Evolutionary conservation across 2,329 filamentous ascomycete genomes (phyloP).

Genomic region (Thelonectria rubi): DNA sequence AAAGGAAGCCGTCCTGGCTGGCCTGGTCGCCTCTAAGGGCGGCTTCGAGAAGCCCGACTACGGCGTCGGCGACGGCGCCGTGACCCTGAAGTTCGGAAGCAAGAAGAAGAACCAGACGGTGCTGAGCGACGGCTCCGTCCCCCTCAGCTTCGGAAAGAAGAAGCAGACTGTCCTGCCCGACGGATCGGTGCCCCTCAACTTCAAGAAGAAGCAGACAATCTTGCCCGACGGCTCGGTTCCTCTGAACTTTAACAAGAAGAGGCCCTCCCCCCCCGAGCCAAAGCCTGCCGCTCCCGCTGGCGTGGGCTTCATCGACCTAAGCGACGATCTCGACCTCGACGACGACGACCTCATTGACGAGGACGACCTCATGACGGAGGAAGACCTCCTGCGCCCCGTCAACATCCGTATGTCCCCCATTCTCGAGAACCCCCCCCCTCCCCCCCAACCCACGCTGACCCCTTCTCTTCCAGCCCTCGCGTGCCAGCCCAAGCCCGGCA

Average conservation of each 20-base stretch:
- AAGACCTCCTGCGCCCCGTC: conserved; percentile 80
- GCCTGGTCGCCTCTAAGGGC: conserved; percentile 70
- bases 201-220: conserved; percentile 52
- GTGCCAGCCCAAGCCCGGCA: conserved; percentile 86
- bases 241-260: conserved; percentile 56
- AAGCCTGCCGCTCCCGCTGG: conserved; percentile 59
- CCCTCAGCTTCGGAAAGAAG: conserved; percentile 55
- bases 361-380: conserved; percentile 84
- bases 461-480: conserved; percentile 68
- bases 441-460: conserved; percentile 14
- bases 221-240: conserved; percentile 39
- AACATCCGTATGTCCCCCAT: conserved; percentile 74
- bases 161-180: conserved; percentile 28
- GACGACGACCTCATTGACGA: conserved; percentile 94
- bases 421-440: conserved; percentile 1
- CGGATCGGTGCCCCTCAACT: conserved; percentile 45
- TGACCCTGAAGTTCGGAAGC: conserved; percentile 56
- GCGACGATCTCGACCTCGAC: conserved; percentile 70
- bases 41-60: conserved; percentile 80
- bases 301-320: conserved; percentile 74
- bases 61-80: conserved; percentile 65
- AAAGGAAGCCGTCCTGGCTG: conserved; percentile 85
- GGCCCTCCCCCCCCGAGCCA: conserved; percentile 49
- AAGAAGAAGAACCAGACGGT: conserved; percentile 47
- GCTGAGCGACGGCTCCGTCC: conserved; percentile 38